These are phyloP conservation scores for Psilocybe azurescens DNA, from an alignment of 768 basidiomycete genomes.

Conservation along the genomic window DNA sequence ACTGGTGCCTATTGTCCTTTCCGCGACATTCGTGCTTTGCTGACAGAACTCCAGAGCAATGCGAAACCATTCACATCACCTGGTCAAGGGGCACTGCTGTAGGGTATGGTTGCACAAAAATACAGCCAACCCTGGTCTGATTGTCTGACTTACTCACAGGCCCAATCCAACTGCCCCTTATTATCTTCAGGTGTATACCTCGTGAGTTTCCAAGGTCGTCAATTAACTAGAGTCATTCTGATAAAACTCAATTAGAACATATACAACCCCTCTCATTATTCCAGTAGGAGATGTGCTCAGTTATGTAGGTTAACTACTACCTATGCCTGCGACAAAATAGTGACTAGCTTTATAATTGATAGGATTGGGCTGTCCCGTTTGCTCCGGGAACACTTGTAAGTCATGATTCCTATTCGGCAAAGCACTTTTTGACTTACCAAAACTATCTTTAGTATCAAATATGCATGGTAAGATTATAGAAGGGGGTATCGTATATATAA, in stretches of 20 bases:
- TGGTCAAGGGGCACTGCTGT: slow-evolving; percentile 45
- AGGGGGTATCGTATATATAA: background rate
- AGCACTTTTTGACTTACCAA: background rate
- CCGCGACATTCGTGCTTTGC: background rate
- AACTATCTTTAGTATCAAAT: slow-evolving; percentile 56
- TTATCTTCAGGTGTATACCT: slow-evolving; percentile 64
- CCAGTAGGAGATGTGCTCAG: slow-evolving; percentile 48
- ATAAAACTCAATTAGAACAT: slow-evolving; percentile 38
- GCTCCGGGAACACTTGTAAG: slow-evolving; percentile 58
- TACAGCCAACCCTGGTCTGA: background rate
- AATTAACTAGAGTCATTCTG: background rate
- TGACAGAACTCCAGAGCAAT: slow-evolving; percentile 40
- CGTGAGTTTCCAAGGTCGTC: slow-evolving; percentile 42
- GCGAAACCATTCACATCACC: slow-evolving; percentile 45
- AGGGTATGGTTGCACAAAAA: slow-evolving; percentile 35
- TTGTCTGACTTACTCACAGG: slow-evolving; percentile 31
- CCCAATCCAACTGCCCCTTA: slow-evolving; percentile 63
- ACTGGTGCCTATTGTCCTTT: slow-evolving; percentile 35
- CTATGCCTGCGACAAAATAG: background rate
- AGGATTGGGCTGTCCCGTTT: slow-evolving; percentile 68
- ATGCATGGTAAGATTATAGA: slow-evolving; percentile 57
- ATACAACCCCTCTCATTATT: slow-evolving; percentile 56
- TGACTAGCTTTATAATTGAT: background rate
- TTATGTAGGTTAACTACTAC: slow-evolving; percentile 44
- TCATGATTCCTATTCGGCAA: background rate